phyloP scores from a whole-genome alignment of 2,329 filamentous ascomycete species.

The Xylariaceae sp. region DNA sequence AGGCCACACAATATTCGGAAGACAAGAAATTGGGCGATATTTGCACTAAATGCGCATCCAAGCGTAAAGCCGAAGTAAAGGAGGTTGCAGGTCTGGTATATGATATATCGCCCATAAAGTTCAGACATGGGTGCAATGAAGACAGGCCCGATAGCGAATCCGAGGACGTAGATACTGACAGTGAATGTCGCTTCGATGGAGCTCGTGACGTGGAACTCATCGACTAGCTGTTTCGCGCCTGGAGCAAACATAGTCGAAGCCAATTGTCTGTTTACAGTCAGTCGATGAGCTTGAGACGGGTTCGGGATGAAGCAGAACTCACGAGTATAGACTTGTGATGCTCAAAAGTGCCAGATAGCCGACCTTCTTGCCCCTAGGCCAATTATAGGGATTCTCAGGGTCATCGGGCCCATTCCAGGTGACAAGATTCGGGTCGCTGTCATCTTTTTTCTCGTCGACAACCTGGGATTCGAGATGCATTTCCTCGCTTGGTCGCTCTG shows the following conservation, averaged over 20 bases:
- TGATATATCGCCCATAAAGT: conserved; percentile 32
- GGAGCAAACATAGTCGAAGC: conserved; percentile 14
- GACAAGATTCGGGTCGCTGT: conserved; percentile 3
- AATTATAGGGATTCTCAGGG: conserved; percentile 7
- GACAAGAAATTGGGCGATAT: conserved; percentile 30
- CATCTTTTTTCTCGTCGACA: not conserved
- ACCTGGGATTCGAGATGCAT: no score
- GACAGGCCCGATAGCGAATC: conserved; percentile 34
- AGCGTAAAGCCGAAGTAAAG: conserved; percentile 32
- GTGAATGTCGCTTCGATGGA: conserved; percentile 9
- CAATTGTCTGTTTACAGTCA: not conserved
- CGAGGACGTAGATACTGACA: conserved; percentile 19
- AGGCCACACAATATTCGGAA: conserved; percentile 32
- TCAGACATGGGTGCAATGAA: conserved; percentile 42
- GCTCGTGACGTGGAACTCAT: conserved; percentile 10
- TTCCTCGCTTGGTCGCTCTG: no score
- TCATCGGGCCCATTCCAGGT: conserved; percentile 14
- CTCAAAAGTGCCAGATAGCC: conserved; percentile 9
- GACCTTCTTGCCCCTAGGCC: conserved; percentile 8
- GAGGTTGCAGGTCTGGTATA: conserved; percentile 31
- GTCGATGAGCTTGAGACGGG: not conserved
- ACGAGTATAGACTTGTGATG: conserved; percentile 7
- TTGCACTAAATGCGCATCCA: conserved; percentile 29
- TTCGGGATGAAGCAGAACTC: not conserved
- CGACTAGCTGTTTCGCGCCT: conserved; percentile 6